Base-by-base conservation (phyloP, 169 alveolate genomes). In the Plasmodium cynomolgi region DNA sequence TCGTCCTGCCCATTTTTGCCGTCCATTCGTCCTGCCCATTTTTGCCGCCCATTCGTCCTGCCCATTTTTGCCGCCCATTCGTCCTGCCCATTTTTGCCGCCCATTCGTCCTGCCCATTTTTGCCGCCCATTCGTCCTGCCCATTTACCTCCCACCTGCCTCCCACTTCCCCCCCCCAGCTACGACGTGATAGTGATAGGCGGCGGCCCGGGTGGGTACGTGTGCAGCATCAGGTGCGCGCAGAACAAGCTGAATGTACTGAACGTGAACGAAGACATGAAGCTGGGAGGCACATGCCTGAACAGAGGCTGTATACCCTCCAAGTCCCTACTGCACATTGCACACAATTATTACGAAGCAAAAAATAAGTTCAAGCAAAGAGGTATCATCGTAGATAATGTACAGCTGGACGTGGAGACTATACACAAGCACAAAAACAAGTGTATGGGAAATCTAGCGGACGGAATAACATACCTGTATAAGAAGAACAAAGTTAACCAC, bases 291-390 rank as follows among this genome's bases (percentile, higher is more conserved):
- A 99, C 99, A 2, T 99, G 99, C 96, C 98, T 99, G 56, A 99
- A 99, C 94, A 99, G 99, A 41, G 99, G 99, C 3, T 99, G 99
- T 94, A 99, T 99, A 81, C 99, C 99, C 4, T 98, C 99, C 31
- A 99, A 99, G 94, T 98, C 99, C 56, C 97, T 98, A 88, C 98
- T 98, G 33, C 98, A 98, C 94, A 97, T 98, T 47, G 97, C 99
- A 26, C 99, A 98, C 96, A 97, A 98, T 83, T 98, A 96, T 96
- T 96, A 97, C 31, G 98, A 96, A 84, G 41, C 95, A 23, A 83
- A 47, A 74, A 37, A 68, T 23, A 20, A 83, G 44, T 83, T 91
- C 33, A 96, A 96, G 47, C 84, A 95, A 72, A 81, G 92, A 2
- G 97, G 97, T 2, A 81, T 96, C 20, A 37, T 81, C 47, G 8